Base-by-base conservation (phyloP, 2,329 filamentous ascomycete genomes). In the Cordyceps farinosa region DNA sequence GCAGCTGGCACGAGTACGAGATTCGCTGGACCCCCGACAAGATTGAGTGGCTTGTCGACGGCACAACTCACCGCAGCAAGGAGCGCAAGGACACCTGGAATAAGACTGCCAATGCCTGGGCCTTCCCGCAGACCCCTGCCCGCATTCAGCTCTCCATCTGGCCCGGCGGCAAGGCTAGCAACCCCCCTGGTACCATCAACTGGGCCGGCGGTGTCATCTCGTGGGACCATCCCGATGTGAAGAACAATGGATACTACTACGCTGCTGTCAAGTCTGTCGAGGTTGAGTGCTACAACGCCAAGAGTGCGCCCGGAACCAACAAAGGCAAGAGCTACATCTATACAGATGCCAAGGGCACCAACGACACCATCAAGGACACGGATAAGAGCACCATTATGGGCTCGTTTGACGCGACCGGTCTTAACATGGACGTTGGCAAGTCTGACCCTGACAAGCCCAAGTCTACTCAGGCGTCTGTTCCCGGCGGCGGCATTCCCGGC, bases 61-160 rank as follows among this genome's bases (percentile, higher is more conserved):
- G 92, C 72, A 80, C 89, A 61, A 82, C 88, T 34, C 85, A 89
- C 67, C 91, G 95, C 65, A 89, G 85, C 30, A 82, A 92, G 74
- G 82, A 92, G 74, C 88, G 89, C 73, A 81, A 84, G 17, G 86
- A 92, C 44, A 98, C 95, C 13, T 98, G 89, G 87, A 97, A 99
- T 79, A 78, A 81, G 13, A 96, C 91, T 7, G 79, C 87, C 64
- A 89, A 93, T 76, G 87, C 88, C 76, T 99, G 88, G 83, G 82
- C 90, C 70, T 99, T 85, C 81, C 95, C 95, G 7, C 95, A 98
- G 79, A 96, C 93, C 0, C 95, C 95, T 4, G 79, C 93, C 17
- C 91, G 94, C 69, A 85, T 99, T 59, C 92, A 97, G 80, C 84
- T 99, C 57, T 98, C 95, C 17, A 87, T 99, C 72, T 99, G 95